Conservation (phyloP, 1,139 yeast species). For the Taphrina populina region DNA sequence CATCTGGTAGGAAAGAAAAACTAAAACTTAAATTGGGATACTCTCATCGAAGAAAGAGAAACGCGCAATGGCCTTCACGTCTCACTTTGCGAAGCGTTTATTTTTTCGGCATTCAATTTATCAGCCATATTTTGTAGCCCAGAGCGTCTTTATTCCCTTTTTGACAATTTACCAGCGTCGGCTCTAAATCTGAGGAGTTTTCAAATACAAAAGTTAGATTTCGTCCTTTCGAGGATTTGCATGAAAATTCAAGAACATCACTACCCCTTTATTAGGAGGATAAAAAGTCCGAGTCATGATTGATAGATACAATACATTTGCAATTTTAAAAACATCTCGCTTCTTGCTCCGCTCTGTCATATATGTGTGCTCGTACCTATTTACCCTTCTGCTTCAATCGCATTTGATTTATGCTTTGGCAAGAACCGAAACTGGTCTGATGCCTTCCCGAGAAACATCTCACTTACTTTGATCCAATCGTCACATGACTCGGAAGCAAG, state of each 20-base stretch:
- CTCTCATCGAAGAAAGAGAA: no score
- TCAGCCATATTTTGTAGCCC: no score
- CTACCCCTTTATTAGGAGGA: no score
- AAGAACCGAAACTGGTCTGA: slow-evolving; percentile 70
- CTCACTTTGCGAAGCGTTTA: no score
- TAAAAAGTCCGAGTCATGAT: no score
- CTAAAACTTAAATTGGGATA: no score
- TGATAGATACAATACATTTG: not conserved
- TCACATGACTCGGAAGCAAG: slow-evolving; percentile 78
- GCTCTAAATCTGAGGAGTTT: not conserved
- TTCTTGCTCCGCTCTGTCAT: not conserved
- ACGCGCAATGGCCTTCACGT: no score
- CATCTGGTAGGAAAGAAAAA: slow-evolving; percentile 24
- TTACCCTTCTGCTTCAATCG: slow-evolving; percentile 51
- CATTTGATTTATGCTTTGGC: slow-evolving; percentile 93
- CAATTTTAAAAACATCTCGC: not conserved
- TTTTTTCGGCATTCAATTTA: no score
- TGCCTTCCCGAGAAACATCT: slow-evolving; percentile 88
- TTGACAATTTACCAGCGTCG: no score
- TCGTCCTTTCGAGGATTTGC: no score
- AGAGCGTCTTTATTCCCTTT: no score
- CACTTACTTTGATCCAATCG: slow-evolving; percentile 97
- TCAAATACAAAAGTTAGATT: not conserved
- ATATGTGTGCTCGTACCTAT: not conserved
- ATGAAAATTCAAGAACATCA: no score